Percentiles rank a stretch among this genome's conserved stretches.
Evolutionary conservation across 768 basidiomycete genomes (phyloP).

Genomic region (Lactarius sanguifluus): DNA sequence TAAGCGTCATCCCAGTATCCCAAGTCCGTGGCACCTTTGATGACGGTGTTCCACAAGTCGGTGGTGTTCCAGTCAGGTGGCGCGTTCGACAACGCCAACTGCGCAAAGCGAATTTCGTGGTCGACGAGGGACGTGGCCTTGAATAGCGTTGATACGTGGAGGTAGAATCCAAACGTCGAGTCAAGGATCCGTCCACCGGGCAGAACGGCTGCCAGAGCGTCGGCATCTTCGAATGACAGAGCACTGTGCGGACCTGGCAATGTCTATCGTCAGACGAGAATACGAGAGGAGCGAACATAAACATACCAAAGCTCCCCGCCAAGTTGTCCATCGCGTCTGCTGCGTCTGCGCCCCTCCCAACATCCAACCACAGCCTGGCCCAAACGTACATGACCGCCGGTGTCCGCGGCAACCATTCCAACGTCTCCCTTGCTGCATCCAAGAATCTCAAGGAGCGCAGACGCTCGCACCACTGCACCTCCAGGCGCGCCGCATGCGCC

Average conservation of each 20-base stretch:
- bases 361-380: conserved; percentile 62
- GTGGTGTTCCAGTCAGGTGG: conserved; percentile 53
- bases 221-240: conserved; percentile 58
- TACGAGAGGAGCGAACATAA: not conserved
- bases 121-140: conserved; percentile 52
- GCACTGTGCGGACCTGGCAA: conserved; percentile 49
- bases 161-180: conserved; percentile 71
- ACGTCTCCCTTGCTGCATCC: conserved; percentile 58
- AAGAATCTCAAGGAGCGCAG: conserved; percentile 64
- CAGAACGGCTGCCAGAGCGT: conserved; percentile 60
- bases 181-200: conserved; percentile 56
- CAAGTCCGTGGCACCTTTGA: conserved; percentile 71
- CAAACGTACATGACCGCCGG: conserved; percentile 74
- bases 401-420: conserved; percentile 77
- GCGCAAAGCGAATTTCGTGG: conserved; percentile 72
- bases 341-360: conserved; percentile 72
- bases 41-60: conserved; percentile 78
- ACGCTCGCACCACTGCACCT: conserved; percentile 70
- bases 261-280: conserved; percentile 23
- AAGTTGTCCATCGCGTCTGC: conserved; percentile 69
- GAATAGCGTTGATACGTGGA: conserved; percentile 76
- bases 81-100: conserved; percentile 75
- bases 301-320: conserved; percentile 72
- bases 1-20: conserved; percentile 88
- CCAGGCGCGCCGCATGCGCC: conserved; percentile 62